Evolutionary conservation across 495 filamentous ascomycete species (phyloP).

Genomic region (Daldinia bambusicola): DNA sequence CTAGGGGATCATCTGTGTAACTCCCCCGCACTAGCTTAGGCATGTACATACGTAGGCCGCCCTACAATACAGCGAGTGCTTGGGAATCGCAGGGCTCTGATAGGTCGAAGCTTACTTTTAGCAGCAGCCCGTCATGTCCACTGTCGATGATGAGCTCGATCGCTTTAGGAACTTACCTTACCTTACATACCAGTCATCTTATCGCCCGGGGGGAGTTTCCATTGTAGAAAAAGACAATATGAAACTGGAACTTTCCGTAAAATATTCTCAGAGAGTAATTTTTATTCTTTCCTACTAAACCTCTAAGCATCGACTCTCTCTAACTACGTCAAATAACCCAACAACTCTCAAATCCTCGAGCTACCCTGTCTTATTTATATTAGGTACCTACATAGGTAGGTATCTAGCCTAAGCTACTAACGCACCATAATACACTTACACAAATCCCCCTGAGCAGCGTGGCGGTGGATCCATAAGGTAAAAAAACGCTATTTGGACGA

Average conservation of each 20-base stretch:
- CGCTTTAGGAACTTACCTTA: conserved; percentile 22
- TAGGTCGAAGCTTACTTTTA: conserved; percentile 36
- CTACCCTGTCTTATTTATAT: neutral
- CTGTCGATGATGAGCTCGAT: conserved; percentile 46
- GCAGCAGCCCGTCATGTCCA: conserved; percentile 40
- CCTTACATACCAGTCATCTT: conserved; percentile 11
- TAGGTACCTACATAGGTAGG: no score
- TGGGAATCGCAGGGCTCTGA: conserved; percentile 38
- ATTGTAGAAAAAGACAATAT: conserved; percentile 27
- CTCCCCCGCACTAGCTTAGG: conserved; percentile 27
- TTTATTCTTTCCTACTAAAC: no score
- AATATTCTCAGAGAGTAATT: no score
- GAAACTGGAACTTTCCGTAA: conserved; percentile 14
- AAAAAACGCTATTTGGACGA: conserved; percentile 17
- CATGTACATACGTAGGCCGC: conserved; percentile 5
- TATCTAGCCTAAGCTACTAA: no score
- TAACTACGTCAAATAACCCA: neutral
- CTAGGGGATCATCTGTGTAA: conserved; percentile 22
- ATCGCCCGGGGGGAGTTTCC: neutral
- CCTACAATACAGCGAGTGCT: conserved; percentile 31
- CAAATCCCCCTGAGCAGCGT: conserved; percentile 1
- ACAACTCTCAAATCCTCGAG: neutral
- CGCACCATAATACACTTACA: neutral
- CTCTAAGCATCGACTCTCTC: no score
- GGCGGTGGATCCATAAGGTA: conserved; percentile 15